A percentile compares a stretch with the other conserved stretches of the same genome.
phyloP scores from a whole-genome alignment of 75 land plant genomes.

The Gnetum montanum region DNA sequence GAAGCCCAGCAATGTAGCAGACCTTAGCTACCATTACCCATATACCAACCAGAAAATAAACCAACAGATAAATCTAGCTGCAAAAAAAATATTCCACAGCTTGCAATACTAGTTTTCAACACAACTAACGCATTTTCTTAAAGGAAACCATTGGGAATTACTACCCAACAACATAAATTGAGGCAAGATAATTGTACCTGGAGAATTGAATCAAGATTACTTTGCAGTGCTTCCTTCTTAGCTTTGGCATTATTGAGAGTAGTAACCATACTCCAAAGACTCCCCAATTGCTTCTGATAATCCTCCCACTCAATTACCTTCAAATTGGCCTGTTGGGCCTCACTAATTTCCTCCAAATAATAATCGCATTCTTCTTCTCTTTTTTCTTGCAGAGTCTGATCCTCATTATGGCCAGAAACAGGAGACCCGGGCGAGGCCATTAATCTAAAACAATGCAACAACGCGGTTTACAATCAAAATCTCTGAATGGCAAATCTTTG shows the following conservation, averaged over 20 bases:
- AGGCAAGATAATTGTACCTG: conserved; percentile 19
- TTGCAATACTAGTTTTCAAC: background rate
- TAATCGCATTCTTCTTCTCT: too few relatives aligned
- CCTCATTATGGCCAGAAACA: too few relatives aligned
- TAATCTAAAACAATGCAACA: too few relatives aligned
- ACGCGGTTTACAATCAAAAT: too few relatives aligned
- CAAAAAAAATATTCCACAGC: background rate
- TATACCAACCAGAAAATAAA: background rate
- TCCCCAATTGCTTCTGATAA: conserved; percentile 35
- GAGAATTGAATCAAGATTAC: conserved; percentile 14
- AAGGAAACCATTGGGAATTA: too few relatives aligned
- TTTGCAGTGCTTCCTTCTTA: conserved; percentile 11
- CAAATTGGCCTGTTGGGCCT: too few relatives aligned
- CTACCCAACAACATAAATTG: background rate
- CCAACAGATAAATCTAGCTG: background rate
- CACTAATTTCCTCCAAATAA: too few relatives aligned
- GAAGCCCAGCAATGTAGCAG: too few relatives aligned
- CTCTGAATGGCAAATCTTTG: too few relatives aligned
- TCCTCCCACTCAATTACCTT: conserved; percentile 54
- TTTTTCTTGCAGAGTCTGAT: too few relatives aligned
- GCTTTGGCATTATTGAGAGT: conserved; percentile 22
- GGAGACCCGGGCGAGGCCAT: too few relatives aligned
- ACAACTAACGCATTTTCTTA: background rate
- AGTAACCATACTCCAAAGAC: conserved; percentile 42
- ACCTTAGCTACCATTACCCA: too few relatives aligned